phyloP scores from a whole-genome alignment of 805 yeast genomes.

The Candida awuae region DNA sequence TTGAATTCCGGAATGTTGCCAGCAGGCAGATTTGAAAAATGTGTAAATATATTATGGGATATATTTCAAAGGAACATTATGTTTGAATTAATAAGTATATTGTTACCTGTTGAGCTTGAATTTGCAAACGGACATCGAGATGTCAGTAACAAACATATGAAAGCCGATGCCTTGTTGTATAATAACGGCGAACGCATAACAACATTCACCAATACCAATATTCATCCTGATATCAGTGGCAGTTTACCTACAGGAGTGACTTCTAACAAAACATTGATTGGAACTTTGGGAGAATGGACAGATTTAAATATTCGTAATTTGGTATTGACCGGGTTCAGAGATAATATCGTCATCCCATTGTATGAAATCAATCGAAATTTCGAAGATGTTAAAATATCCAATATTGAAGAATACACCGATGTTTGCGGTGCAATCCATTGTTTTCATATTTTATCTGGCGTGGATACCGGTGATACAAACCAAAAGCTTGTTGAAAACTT shows the following conservation, averaged over 20 bases:
- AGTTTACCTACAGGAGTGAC: not conserved
- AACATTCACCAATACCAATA: conserved; percentile 11
- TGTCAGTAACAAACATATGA: conserved; percentile 3
- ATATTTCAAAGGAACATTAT: conserved; percentile 10
- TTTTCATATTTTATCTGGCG: conserved; percentile 46
- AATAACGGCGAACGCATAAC: conserved; percentile 7
- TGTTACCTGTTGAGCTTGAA: conserved; percentile 14
- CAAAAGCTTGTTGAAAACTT: conserved; percentile 54
- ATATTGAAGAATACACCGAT: conserved; percentile 12
- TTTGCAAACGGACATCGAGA: conserved; percentile 10
- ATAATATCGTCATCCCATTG: conserved; percentile 44
- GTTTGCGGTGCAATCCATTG: conserved; percentile 43
- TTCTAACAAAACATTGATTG: conserved; percentile 1
- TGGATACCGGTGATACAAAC: conserved; percentile 45
- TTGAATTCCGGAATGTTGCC: conserved; percentile 10
- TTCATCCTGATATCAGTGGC: conserved; percentile 12
- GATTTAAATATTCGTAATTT: conserved; percentile 32
- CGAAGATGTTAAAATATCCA: conserved; percentile 15
- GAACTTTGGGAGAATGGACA: conserved; percentile 13
- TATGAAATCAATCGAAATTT: conserved; percentile 34
- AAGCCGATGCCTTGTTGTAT: conserved; percentile 10
- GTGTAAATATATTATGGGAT: conserved; percentile 12
- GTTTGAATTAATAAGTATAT: conserved; percentile 9
- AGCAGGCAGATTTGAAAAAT: conserved; percentile 12
- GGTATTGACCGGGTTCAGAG: conserved; percentile 41